phyloP scores from a whole-genome alignment of 257 asterid genomes.

The Haberlea rhodopensis region DNA sequence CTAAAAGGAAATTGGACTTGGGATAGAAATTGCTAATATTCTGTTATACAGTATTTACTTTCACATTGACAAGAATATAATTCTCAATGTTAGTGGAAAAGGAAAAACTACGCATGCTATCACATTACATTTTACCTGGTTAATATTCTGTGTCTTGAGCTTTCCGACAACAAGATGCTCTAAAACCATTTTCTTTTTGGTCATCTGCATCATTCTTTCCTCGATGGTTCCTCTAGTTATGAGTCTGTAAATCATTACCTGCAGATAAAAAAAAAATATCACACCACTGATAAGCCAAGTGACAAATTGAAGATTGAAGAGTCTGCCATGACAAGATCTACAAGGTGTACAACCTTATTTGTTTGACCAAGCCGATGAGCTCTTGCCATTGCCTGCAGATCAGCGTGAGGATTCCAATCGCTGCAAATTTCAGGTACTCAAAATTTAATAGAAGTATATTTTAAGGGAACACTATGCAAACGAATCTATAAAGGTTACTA shows the following conservation, averaged over 20 bases:
- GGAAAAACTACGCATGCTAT: too few species aligned
- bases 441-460: slow-evolving; percentile 6
- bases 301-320: slow-evolving; percentile 22
- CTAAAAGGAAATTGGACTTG: too few species aligned
- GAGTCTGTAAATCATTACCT: slow-evolving; percentile 96
- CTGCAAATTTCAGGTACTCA: slow-evolving; percentile 48
- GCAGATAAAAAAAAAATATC: slow-evolving; percentile 32
- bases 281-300: slow-evolving; percentile 18
- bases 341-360: slow-evolving; percentile 62
- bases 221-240: slow-evolving; percentile 90
- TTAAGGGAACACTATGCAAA: neutral
- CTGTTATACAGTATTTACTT: too few species aligned
- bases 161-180: slow-evolving; percentile 97
- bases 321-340: slow-evolving; percentile 22
- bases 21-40: too few species aligned
- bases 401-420: slow-evolving; percentile 99
- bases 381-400: slow-evolving; percentile 99
- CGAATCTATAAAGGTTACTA: neutral
- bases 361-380: slow-evolving; percentile 99
- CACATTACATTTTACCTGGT: slow-evolving; percentile 55
- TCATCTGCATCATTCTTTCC: slow-evolving; percentile 99
- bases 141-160: slow-evolving; percentile 88
- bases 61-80: too few species aligned
- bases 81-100: too few species aligned
- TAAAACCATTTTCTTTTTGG: slow-evolving; percentile 98